phyloP scores from a whole-genome alignment of 2,329 filamentous ascomycete species.

The Stagonosporopsis cucurbitacearum region DNA sequence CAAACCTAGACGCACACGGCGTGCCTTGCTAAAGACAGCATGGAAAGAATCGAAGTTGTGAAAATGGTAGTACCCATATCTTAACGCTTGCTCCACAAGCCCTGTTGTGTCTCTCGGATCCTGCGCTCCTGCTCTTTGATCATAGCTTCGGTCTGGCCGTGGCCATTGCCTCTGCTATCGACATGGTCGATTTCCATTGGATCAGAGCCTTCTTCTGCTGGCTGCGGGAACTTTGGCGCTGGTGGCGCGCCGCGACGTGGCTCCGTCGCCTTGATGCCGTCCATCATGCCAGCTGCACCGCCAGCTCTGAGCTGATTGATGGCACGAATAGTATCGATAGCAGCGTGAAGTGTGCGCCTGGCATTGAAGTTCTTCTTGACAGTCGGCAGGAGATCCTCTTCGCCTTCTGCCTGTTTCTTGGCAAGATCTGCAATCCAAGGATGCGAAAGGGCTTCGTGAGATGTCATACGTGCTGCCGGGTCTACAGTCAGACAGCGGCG shows the following conservation, averaged over 20 bases:
- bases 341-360: conserved; percentile 68
- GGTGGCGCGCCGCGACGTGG: conserved; percentile 52
- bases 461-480: conserved; percentile 84
- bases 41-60: not conserved
- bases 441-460: conserved; percentile 75
- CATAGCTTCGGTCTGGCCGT: conserved; percentile 68
- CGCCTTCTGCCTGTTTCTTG: conserved; percentile 50
- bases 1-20: conserved; percentile 3
- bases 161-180: conserved; percentile 64
- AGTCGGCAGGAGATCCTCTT: conserved; percentile 65
- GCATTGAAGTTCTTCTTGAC: conserved; percentile 77
- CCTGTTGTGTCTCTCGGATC: conserved; percentile 65
- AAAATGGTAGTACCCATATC: not conserved
- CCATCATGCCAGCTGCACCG: conserved; percentile 65
- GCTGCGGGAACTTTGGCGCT: conserved; percentile 41
- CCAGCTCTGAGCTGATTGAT: conserved; percentile 72
- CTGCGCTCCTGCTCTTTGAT: conserved; percentile 65
- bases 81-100: conserved; percentile 58
- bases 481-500: conserved; percentile 90
- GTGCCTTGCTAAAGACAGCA: not conserved
- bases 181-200: conserved; percentile 56
- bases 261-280: conserved; percentile 64
- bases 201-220: conserved; percentile 39
- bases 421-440: conserved; percentile 68
- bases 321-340: conserved; percentile 71